Evolutionary conservation across 2,329 filamentous ascomycete genomes (phyloP).

Genomic region (Colletotrichum theobromicola): DNA sequence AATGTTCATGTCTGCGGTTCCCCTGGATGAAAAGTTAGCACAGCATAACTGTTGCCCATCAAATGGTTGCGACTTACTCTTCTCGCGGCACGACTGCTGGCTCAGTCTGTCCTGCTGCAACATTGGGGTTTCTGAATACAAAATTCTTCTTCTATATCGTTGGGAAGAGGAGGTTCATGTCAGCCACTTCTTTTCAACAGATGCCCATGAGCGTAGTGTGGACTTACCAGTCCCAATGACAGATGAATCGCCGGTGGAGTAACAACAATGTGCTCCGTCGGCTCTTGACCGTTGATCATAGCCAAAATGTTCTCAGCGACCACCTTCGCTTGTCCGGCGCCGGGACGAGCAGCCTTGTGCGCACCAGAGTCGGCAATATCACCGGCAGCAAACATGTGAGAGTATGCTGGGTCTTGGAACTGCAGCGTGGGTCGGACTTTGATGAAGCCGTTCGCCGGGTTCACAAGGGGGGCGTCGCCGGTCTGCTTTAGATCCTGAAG

Average conservation of each 20-base stretch:
- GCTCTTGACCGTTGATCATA: slow-evolving; percentile 35
- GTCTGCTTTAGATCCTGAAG: neutral
- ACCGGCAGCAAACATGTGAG: slow-evolving; percentile 53
- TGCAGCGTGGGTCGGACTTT: slow-evolving; percentile 51
- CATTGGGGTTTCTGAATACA: neutral
- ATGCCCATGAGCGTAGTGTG: fast-evolving
- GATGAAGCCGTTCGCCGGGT: slow-evolving; percentile 28
- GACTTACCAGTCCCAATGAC: slow-evolving; percentile 1
- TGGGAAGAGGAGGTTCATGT: neutral
- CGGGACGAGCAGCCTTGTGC: slow-evolving; percentile 48
- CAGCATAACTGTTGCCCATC: fast-evolving
- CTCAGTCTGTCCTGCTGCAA: neutral
- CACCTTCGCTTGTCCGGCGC: slow-evolving; percentile 45
- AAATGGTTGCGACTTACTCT: neutral
- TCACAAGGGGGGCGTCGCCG: neutral
- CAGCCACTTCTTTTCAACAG: neutral
- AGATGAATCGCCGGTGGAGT: neutral
- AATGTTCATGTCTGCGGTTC: slow-evolving; percentile 2
- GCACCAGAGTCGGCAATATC: slow-evolving; percentile 53
- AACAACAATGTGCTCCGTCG: neutral
- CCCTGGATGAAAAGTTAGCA: neutral
- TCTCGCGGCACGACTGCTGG: neutral
- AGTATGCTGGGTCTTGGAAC: slow-evolving; percentile 30
- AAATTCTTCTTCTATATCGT: neutral
- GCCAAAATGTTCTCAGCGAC: slow-evolving; percentile 50